Conservation (phyloP, 805 yeast species). For the Maudiozyma pseudohumilis region DNA sequence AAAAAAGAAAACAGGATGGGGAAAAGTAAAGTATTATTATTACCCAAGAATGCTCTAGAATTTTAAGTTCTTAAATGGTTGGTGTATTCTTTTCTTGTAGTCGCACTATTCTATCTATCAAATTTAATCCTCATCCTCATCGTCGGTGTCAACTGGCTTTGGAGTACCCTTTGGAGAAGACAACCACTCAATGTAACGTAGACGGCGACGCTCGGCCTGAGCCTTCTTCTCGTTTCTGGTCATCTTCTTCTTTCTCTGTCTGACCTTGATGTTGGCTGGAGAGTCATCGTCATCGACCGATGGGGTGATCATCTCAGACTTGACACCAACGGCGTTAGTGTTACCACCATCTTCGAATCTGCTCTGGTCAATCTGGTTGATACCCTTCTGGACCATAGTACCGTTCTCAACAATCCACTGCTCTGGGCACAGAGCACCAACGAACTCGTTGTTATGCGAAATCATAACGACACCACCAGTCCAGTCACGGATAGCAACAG, state of each 20-base stretch:
- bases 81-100: no score
- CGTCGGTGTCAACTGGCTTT: conserved; percentile 86
- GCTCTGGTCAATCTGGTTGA: conserved; percentile 58
- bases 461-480: conserved; percentile 97
- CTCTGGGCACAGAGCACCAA: conserved; percentile 95
- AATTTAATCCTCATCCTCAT: conserved; percentile 39
- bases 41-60: no score
- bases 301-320: conserved; percentile 38
- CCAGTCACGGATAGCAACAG: conserved; percentile 97
- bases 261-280: conserved; percentile 92
- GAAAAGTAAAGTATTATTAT: background rate
- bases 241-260: conserved; percentile 89
- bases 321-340: conserved; percentile 38
- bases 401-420: conserved; percentile 97
- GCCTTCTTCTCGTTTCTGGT: conserved; percentile 92
- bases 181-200: conserved; percentile 91
- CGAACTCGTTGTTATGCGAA: conserved; percentile 94
- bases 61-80: no score
- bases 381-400: conserved; percentile 74
- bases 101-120: background rate
- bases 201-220: conserved; percentile 87
- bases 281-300: conserved; percentile 64
- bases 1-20: background rate
- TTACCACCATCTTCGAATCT: conserved; percentile 77
- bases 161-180: conserved; percentile 97